Conservation (phyloP, 108 stramenopile genomes). For the Asterionellopsis glacialis region DNA sequence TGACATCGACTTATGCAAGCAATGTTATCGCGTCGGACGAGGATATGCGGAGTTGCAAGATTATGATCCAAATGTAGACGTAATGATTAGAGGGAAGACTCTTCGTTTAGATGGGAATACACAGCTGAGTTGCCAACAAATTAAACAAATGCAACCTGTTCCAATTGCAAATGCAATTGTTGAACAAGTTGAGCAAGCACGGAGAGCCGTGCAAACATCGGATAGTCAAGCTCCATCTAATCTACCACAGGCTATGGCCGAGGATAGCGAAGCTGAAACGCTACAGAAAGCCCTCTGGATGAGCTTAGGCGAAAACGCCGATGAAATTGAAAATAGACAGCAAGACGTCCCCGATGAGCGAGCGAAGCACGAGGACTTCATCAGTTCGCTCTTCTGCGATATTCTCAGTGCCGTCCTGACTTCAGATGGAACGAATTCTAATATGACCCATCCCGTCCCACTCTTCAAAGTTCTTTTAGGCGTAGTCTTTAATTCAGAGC, state of each 20-base stretch:
- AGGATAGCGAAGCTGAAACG: slow-evolving; percentile 19
- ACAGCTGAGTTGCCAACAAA: slow-evolving; percentile 47
- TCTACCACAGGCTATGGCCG: background rate
- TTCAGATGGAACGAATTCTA: too few relatives aligned
- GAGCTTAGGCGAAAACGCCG: slow-evolving; percentile 15
- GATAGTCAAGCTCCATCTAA: background rate
- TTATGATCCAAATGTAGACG: slow-evolving; percentile 18
- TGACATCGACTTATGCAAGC: slow-evolving; percentile 61
- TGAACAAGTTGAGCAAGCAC: slow-evolving; percentile 37
- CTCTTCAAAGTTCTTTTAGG: too few relatives aligned
- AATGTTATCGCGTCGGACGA: slow-evolving; percentile 45
- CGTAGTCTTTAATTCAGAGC: too few relatives aligned
- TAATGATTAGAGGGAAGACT: slow-evolving; percentile 49
- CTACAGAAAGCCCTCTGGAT: slow-evolving; percentile 18
- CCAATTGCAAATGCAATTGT: slow-evolving; percentile 39
- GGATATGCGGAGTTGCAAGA: slow-evolving; percentile 40
- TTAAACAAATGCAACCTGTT: slow-evolving; percentile 63
- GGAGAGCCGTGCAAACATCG: background rate
- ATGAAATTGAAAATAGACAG: background rate
- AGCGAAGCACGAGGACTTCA: too few relatives aligned
- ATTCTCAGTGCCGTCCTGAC: too few relatives aligned
- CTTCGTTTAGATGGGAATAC: slow-evolving; percentile 21
- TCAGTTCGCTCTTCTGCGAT: too few relatives aligned
- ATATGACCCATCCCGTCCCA: too few relatives aligned
- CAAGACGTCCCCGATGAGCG: slow-evolving; percentile 6